Evolutionary conservation across 257 asterid genomes (phyloP).

Genomic region (Solanum corneliomulleri): DNA sequence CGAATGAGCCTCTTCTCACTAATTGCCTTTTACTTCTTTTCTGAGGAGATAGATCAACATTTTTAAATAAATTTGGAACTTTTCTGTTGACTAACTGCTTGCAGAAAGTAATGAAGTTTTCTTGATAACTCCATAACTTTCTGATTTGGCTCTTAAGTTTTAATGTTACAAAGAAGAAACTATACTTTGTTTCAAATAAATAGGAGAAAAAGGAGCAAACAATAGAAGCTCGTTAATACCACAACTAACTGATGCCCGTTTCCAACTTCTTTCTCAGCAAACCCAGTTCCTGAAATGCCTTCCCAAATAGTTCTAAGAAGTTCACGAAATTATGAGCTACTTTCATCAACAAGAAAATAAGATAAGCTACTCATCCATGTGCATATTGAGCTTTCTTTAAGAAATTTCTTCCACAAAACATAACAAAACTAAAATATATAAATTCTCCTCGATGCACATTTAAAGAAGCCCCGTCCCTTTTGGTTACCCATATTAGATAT

Average conservation of each 20-base stretch:
- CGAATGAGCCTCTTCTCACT: background rate
- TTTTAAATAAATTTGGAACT: background rate
- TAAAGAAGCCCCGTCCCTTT: background rate
- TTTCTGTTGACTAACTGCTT: background rate
- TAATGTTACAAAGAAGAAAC: background rate
- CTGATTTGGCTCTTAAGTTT: background rate
- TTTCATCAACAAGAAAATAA: background rate
- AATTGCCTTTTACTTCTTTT: background rate
- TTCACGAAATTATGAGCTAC: background rate
- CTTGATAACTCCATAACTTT: background rate
- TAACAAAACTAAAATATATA: background rate
- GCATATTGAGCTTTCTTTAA: background rate
- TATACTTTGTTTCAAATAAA: background rate
- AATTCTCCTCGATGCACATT: background rate
- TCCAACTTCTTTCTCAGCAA: background rate
- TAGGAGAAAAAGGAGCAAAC: background rate
- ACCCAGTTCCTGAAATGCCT: background rate
- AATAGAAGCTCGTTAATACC: background rate
- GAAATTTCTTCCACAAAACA: background rate
- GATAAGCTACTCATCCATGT: background rate
- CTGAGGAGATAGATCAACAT: background rate
- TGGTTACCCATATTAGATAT: background rate
- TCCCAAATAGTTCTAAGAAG: background rate
- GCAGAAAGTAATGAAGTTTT: background rate
- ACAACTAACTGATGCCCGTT: background rate